These are phyloP conservation scores for Fusarium palustre DNA, from an alignment of 2,329 filamentous ascomycete genomes.

Conservation along the genomic window DNA sequence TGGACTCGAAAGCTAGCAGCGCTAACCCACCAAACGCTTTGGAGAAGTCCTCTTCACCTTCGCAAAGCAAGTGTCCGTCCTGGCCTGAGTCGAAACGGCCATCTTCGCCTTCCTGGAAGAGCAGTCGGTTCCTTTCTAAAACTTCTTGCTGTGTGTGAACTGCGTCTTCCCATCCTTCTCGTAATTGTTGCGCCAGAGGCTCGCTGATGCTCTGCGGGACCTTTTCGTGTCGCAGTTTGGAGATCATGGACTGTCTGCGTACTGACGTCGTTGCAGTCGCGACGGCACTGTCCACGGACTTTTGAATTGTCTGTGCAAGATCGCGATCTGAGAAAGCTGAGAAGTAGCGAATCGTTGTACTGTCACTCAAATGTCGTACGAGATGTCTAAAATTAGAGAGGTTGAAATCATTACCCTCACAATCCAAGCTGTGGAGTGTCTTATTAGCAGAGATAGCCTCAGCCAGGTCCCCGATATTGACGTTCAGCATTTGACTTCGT, in stretches of 20 bases:
- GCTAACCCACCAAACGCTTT: conserved; percentile 55
- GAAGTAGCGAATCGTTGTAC: conserved; percentile 58
- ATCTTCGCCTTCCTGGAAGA: conserved; percentile 47
- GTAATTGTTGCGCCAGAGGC: conserved; percentile 53
- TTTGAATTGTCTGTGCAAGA: conserved; percentile 52
- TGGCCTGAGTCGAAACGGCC: conserved; percentile 35
- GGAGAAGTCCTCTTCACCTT: conserved; percentile 48
- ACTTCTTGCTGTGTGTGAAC: conserved; percentile 51
- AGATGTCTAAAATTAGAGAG: conserved; percentile 63
- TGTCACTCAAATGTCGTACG: conserved; percentile 58
- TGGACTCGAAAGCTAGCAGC: conserved; percentile 47
- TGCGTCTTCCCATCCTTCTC: conserved; percentile 55
- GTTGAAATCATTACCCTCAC: conserved; percentile 66
- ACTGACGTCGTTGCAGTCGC: conserved; percentile 42
- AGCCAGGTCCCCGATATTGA: conserved; percentile 65
- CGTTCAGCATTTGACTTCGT: conserved; percentile 66
- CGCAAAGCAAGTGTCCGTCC: conserved; percentile 25
- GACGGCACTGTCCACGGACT: conserved; percentile 49
- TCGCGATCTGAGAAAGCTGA: conserved; percentile 56
- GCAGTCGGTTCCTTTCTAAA: conserved; percentile 52
- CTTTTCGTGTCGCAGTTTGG: conserved; percentile 52
- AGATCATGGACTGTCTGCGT: conserved; percentile 53
- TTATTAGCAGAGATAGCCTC: conserved; percentile 62
- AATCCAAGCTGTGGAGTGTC: conserved; percentile 65
- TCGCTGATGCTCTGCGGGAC: conserved; percentile 46